A percentile compares a stretch with the other conserved stretches of the same genome.
Evolutionary conservation across 805 yeast genomes (phyloP).

Genomic region (Henningerozyma blattae): DNA sequence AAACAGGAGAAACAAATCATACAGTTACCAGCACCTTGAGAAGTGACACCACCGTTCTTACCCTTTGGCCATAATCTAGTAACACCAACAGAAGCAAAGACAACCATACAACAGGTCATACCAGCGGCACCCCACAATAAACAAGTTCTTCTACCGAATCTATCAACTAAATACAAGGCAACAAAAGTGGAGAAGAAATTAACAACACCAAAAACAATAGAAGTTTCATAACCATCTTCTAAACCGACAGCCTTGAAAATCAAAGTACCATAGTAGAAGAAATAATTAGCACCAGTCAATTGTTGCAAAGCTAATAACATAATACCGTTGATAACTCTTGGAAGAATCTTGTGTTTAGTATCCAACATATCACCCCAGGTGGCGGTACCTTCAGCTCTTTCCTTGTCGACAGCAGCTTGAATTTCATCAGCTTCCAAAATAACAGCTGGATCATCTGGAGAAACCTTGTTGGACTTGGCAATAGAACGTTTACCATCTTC

Average conservation of each 20-base stretch:
- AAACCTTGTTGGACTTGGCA: constrained; percentile 44
- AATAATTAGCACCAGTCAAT: constrained; percentile 56
- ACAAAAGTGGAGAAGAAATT: constrained; percentile 48
- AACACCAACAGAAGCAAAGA: constrained; percentile 55
- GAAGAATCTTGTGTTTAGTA: constrained; percentile 51
- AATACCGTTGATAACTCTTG: constrained; percentile 39
- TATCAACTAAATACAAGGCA: constrained; percentile 42
- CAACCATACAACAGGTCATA: constrained; percentile 35
- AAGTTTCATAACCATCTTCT: constrained; percentile 45
- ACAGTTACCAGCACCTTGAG: constrained; percentile 51
- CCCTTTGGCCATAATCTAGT: constrained; percentile 34
- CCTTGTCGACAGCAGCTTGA: constrained; percentile 49
- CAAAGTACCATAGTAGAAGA: constrained; percentile 58
- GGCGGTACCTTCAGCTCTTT: constrained; percentile 50
- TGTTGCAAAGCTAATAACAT: constrained; percentile 57
- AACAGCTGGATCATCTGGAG: constrained; percentile 41
- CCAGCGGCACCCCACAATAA: constrained; percentile 38
- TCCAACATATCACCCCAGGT: constrained; percentile 54
- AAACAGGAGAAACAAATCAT: constrained; percentile 66
- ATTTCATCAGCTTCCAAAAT: constrained; percentile 46
- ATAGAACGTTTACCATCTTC: constrained; percentile 55
- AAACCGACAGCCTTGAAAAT: constrained; percentile 53
- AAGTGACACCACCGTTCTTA: constrained; percentile 9
- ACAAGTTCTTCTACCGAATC: constrained; percentile 41
- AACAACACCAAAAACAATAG: constrained; percentile 49